These are phyloP conservation scores for sunflower (Helianthus annuus) DNA, from an alignment of 129 eudicot species.

Conservation along the genomic window HanXRQr2.0-SUNRISE NC_035448.2:125527417-125527916, in stretches of 20 bases:
- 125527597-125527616: constrained; percentile 79
- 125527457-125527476: constrained; percentile 64
- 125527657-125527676: neutral
- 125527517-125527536: too few species aligned
- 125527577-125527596: constrained; percentile 92
- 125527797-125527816: neutral
- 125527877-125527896: too few species aligned
- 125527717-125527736: neutral
- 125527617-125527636: constrained; percentile 72
- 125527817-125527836: neutral
- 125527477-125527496: constrained; percentile 4
- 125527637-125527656: neutral
- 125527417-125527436: constrained; percentile 67
- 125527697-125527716: constrained; percentile 8
- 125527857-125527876: too few species aligned
- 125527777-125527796: neutral
- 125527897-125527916: neutral
- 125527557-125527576: constrained; percentile 69
- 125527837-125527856: too few species aligned
- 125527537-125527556: constrained; percentile 49
- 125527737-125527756: neutral
- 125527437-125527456: constrained; percentile 63
- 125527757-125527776: neutral
- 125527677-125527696: constrained; percentile 15
- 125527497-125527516: neutral